Evolutionary conservation across 345 rosid species (phyloP).

Genomic region (Citrus unshiu): DNA sequence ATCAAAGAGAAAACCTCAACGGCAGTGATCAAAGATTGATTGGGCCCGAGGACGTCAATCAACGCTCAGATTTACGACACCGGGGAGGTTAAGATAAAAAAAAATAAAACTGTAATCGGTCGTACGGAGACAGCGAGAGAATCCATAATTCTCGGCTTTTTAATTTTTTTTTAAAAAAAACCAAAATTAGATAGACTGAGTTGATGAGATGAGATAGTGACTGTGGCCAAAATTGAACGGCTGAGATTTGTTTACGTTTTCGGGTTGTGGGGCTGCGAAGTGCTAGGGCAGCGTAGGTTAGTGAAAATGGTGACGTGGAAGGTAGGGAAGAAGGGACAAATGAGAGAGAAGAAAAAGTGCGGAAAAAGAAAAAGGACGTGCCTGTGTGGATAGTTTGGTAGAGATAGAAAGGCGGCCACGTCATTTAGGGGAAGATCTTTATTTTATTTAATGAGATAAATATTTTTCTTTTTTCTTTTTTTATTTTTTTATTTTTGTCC

Average conservation of each 20-base stretch:
- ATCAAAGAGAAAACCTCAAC: conserved; percentile 2
- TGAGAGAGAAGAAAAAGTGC: conserved; percentile 29
- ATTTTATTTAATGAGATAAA: not conserved
- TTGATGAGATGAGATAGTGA: not conserved
- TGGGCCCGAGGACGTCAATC: conserved; percentile 4
- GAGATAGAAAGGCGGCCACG: conserved; percentile 66
- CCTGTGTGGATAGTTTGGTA: conserved; percentile 42
- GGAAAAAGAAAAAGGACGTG: not conserved
- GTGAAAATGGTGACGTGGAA: conserved; percentile 34
- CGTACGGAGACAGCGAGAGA: not conserved
- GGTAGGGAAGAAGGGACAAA: not conserved
- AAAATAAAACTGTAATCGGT: not conserved
- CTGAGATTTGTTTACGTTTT: not conserved
- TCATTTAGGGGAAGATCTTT: conserved; percentile 22
- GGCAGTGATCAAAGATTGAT: not conserved
- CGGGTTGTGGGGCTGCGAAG: conserved; percentile 18
- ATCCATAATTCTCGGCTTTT: not conserved
- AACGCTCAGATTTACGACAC: conserved; percentile 20
- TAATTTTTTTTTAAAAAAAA: not conserved
- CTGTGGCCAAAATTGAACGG: conserved; percentile 8
- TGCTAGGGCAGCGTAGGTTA: conserved; percentile 6
- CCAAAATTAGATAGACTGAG: not conserved
- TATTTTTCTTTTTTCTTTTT: no score
- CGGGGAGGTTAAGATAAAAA: not conserved
- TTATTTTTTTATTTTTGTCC: no score